These are phyloP conservation scores for Plasmodium inui DNA, from an alignment of 169 alveolate species.

Conservation along the genomic window DNA sequence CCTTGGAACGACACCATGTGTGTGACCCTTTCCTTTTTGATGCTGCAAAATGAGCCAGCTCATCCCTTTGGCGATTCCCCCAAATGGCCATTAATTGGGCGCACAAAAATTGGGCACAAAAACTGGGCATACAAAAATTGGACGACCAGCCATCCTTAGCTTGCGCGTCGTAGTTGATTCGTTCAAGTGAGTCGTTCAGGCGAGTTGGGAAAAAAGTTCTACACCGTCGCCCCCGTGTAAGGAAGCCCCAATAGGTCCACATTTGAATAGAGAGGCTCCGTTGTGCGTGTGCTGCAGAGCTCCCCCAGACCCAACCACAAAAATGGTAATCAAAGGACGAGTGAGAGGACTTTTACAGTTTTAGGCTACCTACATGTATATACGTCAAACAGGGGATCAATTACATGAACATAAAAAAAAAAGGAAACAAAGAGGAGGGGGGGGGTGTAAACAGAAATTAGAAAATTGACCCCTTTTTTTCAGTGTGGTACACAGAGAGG, in stretches of 20 bases:
- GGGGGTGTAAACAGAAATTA: neutral
- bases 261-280: neutral
- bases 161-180: neutral
- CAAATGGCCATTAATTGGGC: neutral
- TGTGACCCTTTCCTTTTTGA: neutral
- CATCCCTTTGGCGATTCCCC: neutral
- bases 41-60: neutral
- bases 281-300: neutral
- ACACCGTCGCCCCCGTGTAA: neutral
- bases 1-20: too few relatives aligned
- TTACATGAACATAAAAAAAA: neutral
- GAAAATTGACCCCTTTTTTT: neutral
- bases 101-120: too few relatives aligned
- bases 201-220: neutral
- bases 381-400: neutral
- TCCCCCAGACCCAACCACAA: neutral
- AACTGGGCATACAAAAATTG: neutral
- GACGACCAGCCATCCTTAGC: neutral
- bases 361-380: neutral
- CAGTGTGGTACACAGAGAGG: neutral
- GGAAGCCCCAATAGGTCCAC: neutral
- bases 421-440: neutral
- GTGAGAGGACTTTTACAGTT: neutral
- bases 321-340: neutral
- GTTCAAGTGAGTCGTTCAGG: neutral